These are phyloP conservation scores for Populus euphratica DNA, from an alignment of 345 rosid genomes.

Conservation along the genomic window DNA sequence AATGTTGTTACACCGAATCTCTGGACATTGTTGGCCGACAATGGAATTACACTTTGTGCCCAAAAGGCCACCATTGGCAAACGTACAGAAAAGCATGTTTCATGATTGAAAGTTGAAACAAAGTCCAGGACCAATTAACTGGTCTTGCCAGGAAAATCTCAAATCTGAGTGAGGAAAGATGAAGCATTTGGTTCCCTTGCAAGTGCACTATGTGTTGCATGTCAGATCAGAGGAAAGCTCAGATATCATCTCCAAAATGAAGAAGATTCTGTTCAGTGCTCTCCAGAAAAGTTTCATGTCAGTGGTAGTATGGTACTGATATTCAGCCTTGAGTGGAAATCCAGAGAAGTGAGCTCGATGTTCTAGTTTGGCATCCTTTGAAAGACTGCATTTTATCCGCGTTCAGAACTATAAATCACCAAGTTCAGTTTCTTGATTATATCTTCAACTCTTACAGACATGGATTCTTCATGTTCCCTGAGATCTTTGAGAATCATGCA, in stretches of 20 bases:
- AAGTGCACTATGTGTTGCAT: background rate
- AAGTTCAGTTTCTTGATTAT: conserved; percentile 32
- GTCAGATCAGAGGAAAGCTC: background rate
- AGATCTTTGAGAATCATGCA: conserved; percentile 28
- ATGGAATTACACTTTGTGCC: background rate
- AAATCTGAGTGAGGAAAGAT: background rate
- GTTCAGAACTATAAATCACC: conserved; percentile 13
- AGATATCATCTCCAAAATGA: background rate
- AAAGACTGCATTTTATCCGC: background rate
- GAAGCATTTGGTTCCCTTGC: background rate
- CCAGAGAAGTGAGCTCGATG: background rate
- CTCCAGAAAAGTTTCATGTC: background rate
- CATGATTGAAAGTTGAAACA: background rate
- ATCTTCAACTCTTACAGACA: conserved; percentile 37
- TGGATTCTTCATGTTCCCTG: conserved; percentile 32
- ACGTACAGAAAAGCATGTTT: background rate
- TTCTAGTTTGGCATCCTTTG: background rate
- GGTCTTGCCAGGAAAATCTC: background rate
- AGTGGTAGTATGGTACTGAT: background rate
- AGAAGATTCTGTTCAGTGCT: background rate
- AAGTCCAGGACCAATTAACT: background rate
- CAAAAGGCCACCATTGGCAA: background rate
- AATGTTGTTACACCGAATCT: background rate
- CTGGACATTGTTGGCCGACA: background rate
- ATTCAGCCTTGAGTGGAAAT: background rate